Conservation (phyloP, 1,284 basidiomycete species). For the Ganoderma lucidum region DNA sequence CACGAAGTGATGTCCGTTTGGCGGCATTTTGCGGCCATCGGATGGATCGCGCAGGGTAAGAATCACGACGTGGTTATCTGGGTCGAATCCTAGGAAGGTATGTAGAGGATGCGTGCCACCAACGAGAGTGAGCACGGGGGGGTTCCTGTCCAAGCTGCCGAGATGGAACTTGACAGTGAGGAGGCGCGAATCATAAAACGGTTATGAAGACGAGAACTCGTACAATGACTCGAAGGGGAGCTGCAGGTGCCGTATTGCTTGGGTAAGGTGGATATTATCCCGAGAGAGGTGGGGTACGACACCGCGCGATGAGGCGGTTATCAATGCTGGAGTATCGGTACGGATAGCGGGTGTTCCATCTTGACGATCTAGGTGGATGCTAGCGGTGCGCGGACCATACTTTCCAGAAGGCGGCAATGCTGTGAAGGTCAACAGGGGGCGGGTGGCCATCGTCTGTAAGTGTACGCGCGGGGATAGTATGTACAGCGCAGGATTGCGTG, state of each 20-base stretch:
- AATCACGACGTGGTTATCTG: conserved; percentile 58
- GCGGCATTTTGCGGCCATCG: conserved; percentile 70
- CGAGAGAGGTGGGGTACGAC: conserved; percentile 76
- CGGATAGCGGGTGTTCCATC: conserved; percentile 35
- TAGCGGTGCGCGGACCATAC: conserved; percentile 34
- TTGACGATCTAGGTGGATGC: conserved; percentile 26
- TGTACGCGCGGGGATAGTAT: conserved; percentile 9
- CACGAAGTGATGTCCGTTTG: conserved; percentile 68
- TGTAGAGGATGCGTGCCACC: conserved; percentile 61
- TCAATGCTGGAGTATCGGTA: conserved; percentile 66
- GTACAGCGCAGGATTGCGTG: conserved; percentile 20
- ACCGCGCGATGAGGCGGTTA: conserved; percentile 74
- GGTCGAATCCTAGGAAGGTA: conserved; percentile 62
- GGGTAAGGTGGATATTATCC: conserved; percentile 60
- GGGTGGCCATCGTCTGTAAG: conserved; percentile 15
- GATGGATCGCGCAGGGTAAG: conserved; percentile 72
- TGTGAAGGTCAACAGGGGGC: conserved; percentile 18
- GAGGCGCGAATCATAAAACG: conserved; percentile 3
- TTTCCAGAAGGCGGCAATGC: conserved; percentile 8
- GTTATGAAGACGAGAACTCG: conserved; percentile 45
- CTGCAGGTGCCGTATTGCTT: conserved; percentile 67
- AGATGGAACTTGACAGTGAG: conserved; percentile 1
- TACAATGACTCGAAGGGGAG: conserved; percentile 85
- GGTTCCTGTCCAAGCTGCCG: conserved; percentile 64
- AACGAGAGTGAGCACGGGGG: conserved; percentile 67